These are phyloP conservation scores for Lasiosphaeria hispida DNA, from an alignment of 495 filamentous ascomycete species.

Conservation along the genomic window DNA sequence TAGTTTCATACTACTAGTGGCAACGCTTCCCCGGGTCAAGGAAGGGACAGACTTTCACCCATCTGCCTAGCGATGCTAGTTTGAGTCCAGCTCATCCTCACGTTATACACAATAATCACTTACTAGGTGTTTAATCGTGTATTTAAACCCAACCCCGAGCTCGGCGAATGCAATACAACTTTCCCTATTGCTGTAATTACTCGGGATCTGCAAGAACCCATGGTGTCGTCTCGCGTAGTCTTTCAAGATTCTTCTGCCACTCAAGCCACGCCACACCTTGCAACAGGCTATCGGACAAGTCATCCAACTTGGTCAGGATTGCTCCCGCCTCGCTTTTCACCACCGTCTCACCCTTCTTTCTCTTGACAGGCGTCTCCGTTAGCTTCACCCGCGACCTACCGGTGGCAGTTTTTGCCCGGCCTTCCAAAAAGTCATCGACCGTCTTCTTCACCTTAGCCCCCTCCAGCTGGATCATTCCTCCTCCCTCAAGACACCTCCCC, in stretches of 20 bases:
- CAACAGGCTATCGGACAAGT: conserved; percentile 84
- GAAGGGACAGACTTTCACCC: no score
- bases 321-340: conserved; percentile 14
- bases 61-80: no score
- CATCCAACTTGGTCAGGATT: conserved; percentile 69
- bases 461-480: conserved; percentile 32
- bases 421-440: conserved; percentile 46
- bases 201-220: background rate
- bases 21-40: no score
- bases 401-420: conserved; percentile 32
- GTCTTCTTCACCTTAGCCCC: conserved; percentile 36
- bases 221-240: conserved; percentile 24
- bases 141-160: no score
- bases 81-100: no score
- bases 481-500: conserved; percentile 48
- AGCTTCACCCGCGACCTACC: conserved; percentile 1
- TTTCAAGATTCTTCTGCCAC: conserved; percentile 70
- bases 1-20: no score
- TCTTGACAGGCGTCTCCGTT: conserved; percentile 19
- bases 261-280: conserved; percentile 84
- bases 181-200: background rate
- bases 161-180: no score
- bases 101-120: no score
- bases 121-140: no score
- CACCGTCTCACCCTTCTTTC: conserved; percentile 29